A percentile compares a stretch with the other conserved stretches of the same genome.
phyloP scores from a whole-genome alignment of 1,139 yeast species.

The Blastobotrys proliferans region DNA sequence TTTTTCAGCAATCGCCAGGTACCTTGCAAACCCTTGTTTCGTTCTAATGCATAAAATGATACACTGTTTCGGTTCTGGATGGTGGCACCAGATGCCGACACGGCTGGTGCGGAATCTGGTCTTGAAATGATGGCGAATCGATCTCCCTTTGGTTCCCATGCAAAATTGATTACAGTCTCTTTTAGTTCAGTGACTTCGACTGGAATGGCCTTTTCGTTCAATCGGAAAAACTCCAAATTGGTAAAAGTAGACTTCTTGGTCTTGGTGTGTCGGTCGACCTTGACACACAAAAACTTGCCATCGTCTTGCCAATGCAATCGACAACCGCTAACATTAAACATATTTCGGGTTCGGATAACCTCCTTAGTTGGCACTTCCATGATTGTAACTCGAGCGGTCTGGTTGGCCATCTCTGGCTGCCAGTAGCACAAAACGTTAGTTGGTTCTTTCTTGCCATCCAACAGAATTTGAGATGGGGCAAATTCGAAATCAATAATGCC shows the following conservation, averaged over 20 bases:
- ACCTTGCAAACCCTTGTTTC: conserved; percentile 43
- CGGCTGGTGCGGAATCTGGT: conserved; percentile 38
- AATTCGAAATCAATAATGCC: conserved; percentile 91
- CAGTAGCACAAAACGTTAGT: conserved; percentile 69
- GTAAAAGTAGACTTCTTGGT: conserved; percentile 90
- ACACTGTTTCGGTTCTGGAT: conserved; percentile 69
- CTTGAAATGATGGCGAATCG: conserved; percentile 75
- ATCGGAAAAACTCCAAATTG: conserved; percentile 86
- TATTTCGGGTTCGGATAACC: conserved; percentile 83
- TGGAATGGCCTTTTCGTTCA: conserved; percentile 85
- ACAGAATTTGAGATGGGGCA: conserved; percentile 82
- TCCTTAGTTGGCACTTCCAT: conserved; percentile 84
- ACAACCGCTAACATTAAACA: conserved; percentile 92
- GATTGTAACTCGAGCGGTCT: conserved; percentile 90
- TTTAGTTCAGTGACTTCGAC: conserved; percentile 92
- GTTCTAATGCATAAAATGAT: conserved; percentile 81
- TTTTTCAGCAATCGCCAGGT: conserved; percentile 58
- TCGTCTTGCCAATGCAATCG: conserved; percentile 93
- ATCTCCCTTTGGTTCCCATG: conserved; percentile 94
- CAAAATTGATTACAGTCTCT: conserved; percentile 82
- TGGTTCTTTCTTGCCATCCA: conserved; percentile 42
- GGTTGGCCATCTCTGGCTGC: conserved; percentile 93
- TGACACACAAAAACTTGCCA: conserved; percentile 81
- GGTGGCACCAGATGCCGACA: conserved; percentile 47
- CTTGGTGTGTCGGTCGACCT: conserved; percentile 96